These are phyloP conservation scores for Nemophila menziesii DNA, from an alignment of 257 asterid species.

Conservation along the genomic window DNA sequence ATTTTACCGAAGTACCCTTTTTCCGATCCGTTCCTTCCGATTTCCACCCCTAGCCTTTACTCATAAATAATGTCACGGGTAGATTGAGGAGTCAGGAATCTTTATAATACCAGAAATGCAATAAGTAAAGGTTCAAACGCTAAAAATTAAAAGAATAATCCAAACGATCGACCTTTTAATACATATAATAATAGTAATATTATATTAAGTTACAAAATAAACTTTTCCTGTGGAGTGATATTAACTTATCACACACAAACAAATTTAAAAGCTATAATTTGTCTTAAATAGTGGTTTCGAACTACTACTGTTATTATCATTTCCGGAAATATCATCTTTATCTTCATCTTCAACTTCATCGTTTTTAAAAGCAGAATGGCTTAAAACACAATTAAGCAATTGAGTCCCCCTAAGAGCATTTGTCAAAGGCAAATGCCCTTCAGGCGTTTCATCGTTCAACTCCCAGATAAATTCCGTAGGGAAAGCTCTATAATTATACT, in stretches of 20 bases:
- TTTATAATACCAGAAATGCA: too few relatives aligned
- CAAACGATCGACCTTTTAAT: background rate
- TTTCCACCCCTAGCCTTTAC: too few relatives aligned
- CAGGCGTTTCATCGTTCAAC: slow-evolving; percentile 41
- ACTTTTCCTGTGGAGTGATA: background rate
- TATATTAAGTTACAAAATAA: background rate
- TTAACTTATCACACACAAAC: slow-evolving; percentile 1
- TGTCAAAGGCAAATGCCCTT: slow-evolving; percentile 80
- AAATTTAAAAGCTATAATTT: slow-evolving; percentile 37
- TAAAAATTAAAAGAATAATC: background rate
- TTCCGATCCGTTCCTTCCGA: too few relatives aligned
- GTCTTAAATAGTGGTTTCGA: slow-evolving; percentile 21
- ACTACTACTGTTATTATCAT: slow-evolving; percentile 10
- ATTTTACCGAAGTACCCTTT: too few relatives aligned
- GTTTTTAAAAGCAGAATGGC: slow-evolving; percentile 55
- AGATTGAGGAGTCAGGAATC: too few relatives aligned
- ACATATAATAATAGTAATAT: background rate
- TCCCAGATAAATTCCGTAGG: slow-evolving; percentile 78
- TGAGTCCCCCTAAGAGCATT: slow-evolving; percentile 84
- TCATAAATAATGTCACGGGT: too few relatives aligned
- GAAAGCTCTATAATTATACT: slow-evolving; percentile 69
- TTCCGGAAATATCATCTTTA: slow-evolving; percentile 8
- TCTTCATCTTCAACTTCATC: slow-evolving; percentile 21
- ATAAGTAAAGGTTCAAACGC: too few relatives aligned
- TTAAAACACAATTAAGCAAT: slow-evolving; percentile 38